A percentile compares a stretch with the other conserved stretches of the same genome.
Evolutionary conservation across 768 basidiomycete genomes (phyloP).

Genomic region (Panaeolus cyanescens): DNA sequence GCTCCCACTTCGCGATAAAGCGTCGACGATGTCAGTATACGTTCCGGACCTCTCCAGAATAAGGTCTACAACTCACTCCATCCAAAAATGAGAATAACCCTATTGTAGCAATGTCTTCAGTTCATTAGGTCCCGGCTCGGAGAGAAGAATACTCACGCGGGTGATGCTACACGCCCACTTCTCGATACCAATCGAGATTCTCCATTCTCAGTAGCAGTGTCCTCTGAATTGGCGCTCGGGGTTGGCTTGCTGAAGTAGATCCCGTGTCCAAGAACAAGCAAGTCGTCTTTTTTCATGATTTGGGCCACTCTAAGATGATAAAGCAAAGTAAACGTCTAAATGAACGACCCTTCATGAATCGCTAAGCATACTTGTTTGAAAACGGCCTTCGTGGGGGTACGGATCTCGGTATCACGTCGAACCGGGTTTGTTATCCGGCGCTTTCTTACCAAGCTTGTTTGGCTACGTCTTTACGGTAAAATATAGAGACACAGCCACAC

Average conservation of each 20-base stretch:
- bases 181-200: not conserved
- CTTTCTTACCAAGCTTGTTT: too few relatives aligned
- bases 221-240: not conserved
- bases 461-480: too few relatives aligned
- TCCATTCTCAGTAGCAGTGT: not conserved
- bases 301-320: too few relatives aligned
- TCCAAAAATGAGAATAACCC: conserved; percentile 45
- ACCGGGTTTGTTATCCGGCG: too few relatives aligned
- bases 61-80: conserved; percentile 40
- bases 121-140: not conserved
- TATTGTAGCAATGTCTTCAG: conserved; percentile 12
- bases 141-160: conserved; percentile 14
- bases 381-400: too few relatives aligned
- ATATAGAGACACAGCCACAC: too few relatives aligned
- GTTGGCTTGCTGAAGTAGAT: conserved; percentile 22
- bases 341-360: too few relatives aligned
- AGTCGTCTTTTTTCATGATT: too few relatives aligned
- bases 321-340: too few relatives aligned
- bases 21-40: not conserved
- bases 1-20: conserved; percentile 40
- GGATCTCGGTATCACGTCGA: too few relatives aligned
- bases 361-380: too few relatives aligned
- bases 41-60: not conserved
- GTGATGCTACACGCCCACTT: conserved; percentile 4
- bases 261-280: conserved; percentile 20